Evolutionary conservation across 768 basidiomycete genomes (phyloP).

Genomic region (Leccinum olivaceopallidum): DNA sequence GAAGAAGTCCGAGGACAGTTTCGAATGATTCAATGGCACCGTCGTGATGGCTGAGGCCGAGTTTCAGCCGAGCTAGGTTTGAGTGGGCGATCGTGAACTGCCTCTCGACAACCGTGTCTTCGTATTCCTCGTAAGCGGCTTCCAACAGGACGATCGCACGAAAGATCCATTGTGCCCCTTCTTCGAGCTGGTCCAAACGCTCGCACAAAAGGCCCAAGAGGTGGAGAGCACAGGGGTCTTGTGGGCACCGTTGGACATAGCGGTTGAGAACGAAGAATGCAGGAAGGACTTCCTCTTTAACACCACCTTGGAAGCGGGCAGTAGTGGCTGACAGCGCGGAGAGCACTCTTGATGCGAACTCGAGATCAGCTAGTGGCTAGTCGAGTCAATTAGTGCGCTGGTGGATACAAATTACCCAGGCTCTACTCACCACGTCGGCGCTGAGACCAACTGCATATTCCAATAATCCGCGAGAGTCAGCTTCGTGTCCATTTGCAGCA

Average conservation of each 20-base stretch:
- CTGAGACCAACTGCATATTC: conserved; percentile 70
- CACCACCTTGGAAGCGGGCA: conserved; percentile 19
- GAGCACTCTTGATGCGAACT: conserved; percentile 67
- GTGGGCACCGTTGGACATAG: conserved; percentile 65
- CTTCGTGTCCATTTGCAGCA: conserved; percentile 52
- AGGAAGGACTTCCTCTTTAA: conserved; percentile 56
- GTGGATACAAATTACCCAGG: not conserved
- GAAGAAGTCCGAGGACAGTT: conserved; percentile 68
- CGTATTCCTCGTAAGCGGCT: conserved; percentile 82
- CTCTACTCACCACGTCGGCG: conserved; percentile 50
- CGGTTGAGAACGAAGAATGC: conserved; percentile 82
- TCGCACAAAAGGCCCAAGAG: conserved; percentile 87
- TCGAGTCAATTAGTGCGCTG: conserved; percentile 12
- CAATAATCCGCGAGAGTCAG: conserved; percentile 67
- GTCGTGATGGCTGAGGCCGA: conserved; percentile 58
- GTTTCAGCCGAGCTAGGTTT: conserved; percentile 75
- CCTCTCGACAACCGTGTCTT: conserved; percentile 74
- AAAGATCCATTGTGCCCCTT: conserved; percentile 56
- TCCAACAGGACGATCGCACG: conserved; percentile 77
- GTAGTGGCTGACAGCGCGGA: conserved; percentile 29
- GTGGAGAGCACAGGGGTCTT: conserved; percentile 76
- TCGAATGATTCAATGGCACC: conserved; percentile 71
- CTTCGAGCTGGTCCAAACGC: conserved; percentile 67
- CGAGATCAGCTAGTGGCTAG: conserved; percentile 82
- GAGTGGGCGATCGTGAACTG: conserved; percentile 80